These are phyloP conservation scores for Aegilops bicornis DNA, from an alignment of 176 grass and related monocot genomes.

Conservation along the genomic window DNA sequence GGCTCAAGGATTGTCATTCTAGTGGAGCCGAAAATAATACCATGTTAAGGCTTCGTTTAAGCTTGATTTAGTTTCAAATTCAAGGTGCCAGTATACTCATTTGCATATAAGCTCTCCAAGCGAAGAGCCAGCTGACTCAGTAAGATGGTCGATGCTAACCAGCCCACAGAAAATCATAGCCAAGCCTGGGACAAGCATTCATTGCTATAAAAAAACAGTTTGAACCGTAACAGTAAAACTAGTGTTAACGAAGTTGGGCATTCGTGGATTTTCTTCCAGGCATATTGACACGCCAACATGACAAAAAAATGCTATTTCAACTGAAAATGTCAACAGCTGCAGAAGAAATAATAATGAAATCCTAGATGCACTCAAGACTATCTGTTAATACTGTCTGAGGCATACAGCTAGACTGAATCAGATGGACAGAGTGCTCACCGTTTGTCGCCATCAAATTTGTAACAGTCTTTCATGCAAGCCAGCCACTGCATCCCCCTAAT, in stretches of 20 bases:
- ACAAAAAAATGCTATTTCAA: not conserved
- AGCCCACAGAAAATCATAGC: not conserved
- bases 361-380: conserved; percentile 25
- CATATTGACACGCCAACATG: not conserved
- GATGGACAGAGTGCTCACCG: conserved; percentile 26
- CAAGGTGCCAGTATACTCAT: not conserved
- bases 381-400: not conserved
- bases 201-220: not conserved
- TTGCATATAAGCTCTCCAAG: no score
- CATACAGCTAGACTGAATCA: not conserved
- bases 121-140: not conserved
- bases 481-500: conserved; percentile 27
- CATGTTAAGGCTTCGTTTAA: not conserved
- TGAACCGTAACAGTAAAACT: not conserved
- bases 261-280: not conserved
- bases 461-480: conserved; percentile 24
- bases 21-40: not conserved
- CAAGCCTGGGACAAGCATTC: not conserved
- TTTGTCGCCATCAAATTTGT: conserved; percentile 29
- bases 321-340: not conserved
- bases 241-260: not conserved
- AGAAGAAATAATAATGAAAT: conserved; percentile 27
- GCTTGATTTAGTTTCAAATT: not conserved
- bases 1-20: not conserved
- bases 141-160: not conserved